phyloP scores from a whole-genome alignment of 2,329 filamentous ascomycete genomes.

The Xylaria sp. region DNA sequence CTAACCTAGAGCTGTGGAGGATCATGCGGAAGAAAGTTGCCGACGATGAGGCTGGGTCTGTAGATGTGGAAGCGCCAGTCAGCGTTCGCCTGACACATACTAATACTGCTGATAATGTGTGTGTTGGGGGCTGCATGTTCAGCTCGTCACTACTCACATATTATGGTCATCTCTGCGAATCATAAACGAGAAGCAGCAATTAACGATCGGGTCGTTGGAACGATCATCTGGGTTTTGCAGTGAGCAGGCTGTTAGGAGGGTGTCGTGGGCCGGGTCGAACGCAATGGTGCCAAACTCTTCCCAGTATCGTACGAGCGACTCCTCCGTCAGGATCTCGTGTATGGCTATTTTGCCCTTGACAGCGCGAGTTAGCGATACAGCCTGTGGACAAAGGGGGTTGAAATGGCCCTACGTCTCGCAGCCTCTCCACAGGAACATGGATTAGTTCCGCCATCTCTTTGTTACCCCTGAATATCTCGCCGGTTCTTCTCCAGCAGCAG shows the following conservation, averaged over 20 bases:
- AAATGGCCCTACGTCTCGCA: conserved; percentile 76
- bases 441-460: conserved; percentile 99
- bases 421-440: conserved; percentile 83
- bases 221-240: conserved; percentile 78
- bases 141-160: conserved; percentile 68
- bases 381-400: background rate
- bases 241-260: conserved; percentile 89
- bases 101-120: background rate
- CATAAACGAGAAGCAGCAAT: conserved; percentile 97
- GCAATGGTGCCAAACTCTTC: conserved; percentile 98
- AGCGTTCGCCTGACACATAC: background rate
- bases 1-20: conserved; percentile 49
- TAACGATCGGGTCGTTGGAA: conserved; percentile 72
- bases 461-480: conserved; percentile 96
- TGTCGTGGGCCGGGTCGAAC: conserved; percentile 92
- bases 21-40: conserved; percentile 92
- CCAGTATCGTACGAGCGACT: conserved; percentile 96
- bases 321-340: conserved; percentile 94
- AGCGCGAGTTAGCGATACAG: conserved; percentile 12
- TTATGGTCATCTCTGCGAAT: conserved; percentile 94
- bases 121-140: background rate
- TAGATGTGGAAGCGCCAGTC: conserved; percentile 25
- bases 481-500: conserved; percentile 94
- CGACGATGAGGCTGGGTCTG: conserved; percentile 91
- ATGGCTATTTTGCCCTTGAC: conserved; percentile 86